Evolutionary conservation across 2,329 filamentous ascomycete genomes (phyloP), one percentile per base, ranked within the genome.

Genomic region (Alternaria burnsii): DNA sequence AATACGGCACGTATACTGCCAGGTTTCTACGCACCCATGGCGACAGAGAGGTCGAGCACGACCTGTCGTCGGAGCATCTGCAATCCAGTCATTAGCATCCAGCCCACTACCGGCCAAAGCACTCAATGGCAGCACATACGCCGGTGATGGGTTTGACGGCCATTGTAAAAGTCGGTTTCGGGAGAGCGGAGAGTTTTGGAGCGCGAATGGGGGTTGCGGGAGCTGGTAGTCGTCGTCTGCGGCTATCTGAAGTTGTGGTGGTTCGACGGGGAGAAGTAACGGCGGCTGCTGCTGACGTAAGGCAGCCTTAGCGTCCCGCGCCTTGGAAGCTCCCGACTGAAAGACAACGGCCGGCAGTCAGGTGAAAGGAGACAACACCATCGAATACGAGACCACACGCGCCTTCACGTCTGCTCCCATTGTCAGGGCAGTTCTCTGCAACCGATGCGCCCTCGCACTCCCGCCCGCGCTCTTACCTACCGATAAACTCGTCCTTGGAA

Each of bases 21-120:
- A 28, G 18, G 12, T 32, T 20, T 12, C 4, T 55, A 83, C 87
- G 79, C 82, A 89, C 88, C 88, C 74, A 88, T 81, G 68, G 87
- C 86, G 76, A 89, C 86, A 73, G 86, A 87, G 72, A 91, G 81
- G 79, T 91, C 88, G 71, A 90, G 83, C 71, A 91, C 87, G 61
- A 90, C 82, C 75, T 83, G 83, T 77, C 86, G 84, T 78, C 87
- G 86, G 81, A 90, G 86, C 85, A 89, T 89, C 87, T 89, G 73
- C 59, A 63, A 36, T 52, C 58, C 66, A 62, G 61, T 69, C 59
- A 67, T 77, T 73, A 77, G 73, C 62, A 46, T 59, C 52, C 51
- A 54, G 53, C 55, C 58, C 60, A 54, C 60, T 36, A 42, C 40
- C 52, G 60, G 55, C 58, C 55, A 54, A 52, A 28, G 59, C 52